Percentiles rank a stretch among this genome's conserved stretches.
Conservation (phyloP, 768 basidiomycete genomes). For the Agrocybe pediades region DNA sequence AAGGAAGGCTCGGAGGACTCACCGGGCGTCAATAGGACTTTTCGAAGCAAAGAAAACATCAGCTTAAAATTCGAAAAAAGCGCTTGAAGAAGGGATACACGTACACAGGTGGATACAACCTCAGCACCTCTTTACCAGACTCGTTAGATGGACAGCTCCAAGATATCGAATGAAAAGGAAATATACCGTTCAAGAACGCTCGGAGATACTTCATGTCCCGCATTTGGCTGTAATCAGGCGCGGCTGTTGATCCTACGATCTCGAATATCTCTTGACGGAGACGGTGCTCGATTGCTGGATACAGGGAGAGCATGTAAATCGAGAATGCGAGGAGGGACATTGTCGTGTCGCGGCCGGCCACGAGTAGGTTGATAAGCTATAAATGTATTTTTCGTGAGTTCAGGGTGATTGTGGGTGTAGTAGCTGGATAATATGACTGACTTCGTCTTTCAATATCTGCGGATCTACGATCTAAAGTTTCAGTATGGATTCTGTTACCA, state of each 20-base stretch:
- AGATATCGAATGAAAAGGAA: not conserved
- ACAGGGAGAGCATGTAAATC: slow-evolving; percentile 42
- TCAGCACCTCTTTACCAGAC: slow-evolving; percentile 36
- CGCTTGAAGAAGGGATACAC: slow-evolving; percentile 7
- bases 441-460: slow-evolving; percentile 43
- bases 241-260: slow-evolving; percentile 33
- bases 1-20: too few relatives aligned
- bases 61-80: too few relatives aligned
- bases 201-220: slow-evolving; percentile 43
- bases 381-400: not conserved
- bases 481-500: not conserved
- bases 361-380: slow-evolving; percentile 50
- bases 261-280: slow-evolving; percentile 42
- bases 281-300: slow-evolving; percentile 36
- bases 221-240: slow-evolving; percentile 45
- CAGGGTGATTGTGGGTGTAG: not conserved
- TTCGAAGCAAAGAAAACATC: not conserved
- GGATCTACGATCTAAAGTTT: slow-evolving; percentile 17
- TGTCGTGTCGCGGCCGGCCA: slow-evolving; percentile 63
- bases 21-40: not conserved
- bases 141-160: not conserved
- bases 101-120: slow-evolving; percentile 38
- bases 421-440: too few relatives aligned
- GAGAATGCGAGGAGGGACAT: slow-evolving; percentile 41
- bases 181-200: slow-evolving; percentile 33